phyloP scores from a whole-genome alignment of 2,329 filamentous ascomycete species.

The Gaeumannomyces sp. region DNA sequence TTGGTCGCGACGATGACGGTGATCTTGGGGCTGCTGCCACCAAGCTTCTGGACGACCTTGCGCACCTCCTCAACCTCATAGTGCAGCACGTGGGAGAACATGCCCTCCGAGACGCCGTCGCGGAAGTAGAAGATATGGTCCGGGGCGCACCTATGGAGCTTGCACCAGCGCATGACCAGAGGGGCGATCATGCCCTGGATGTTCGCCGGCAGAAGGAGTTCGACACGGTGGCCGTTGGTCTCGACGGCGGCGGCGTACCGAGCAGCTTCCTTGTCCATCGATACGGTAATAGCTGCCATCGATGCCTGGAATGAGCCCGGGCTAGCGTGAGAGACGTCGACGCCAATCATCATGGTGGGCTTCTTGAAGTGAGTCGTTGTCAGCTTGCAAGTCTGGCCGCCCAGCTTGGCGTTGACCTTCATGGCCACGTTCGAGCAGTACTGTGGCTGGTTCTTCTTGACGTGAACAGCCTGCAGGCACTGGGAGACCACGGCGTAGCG shows the following conservation, averaged over 20 bases:
- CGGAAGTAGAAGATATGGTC: slow-evolving; percentile 85
- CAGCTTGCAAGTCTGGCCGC: slow-evolving; percentile 61
- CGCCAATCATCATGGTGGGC: slow-evolving; percentile 79
- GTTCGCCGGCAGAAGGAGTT: slow-evolving; percentile 68
- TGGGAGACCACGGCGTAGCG: slow-evolving; percentile 80
- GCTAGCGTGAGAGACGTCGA: slow-evolving; percentile 81
- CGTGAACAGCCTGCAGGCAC: slow-evolving; percentile 66
- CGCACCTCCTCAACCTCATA: slow-evolving; percentile 73
- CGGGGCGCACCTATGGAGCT: slow-evolving; percentile 50
- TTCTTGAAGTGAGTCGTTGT: slow-evolving; percentile 32
- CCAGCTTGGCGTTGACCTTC: slow-evolving; percentile 96
- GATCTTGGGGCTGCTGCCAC: slow-evolving; percentile 51
- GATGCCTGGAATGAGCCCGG: slow-evolving; percentile 64
- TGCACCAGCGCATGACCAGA: slow-evolving; percentile 60
- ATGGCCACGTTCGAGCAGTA: slow-evolving; percentile 92
- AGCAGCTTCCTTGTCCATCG: slow-evolving; percentile 63
- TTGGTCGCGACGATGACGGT: slow-evolving; percentile 88
- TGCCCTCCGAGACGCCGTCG: slow-evolving; percentile 83
- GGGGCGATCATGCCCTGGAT: slow-evolving; percentile 59
- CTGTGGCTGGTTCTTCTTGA: slow-evolving; percentile 64
- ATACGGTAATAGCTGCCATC: slow-evolving; percentile 82
- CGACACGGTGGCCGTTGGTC: slow-evolving; percentile 74
- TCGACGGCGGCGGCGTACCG: slow-evolving; percentile 74
- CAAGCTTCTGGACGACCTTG: slow-evolving; percentile 40
- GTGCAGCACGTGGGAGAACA: slow-evolving; percentile 73